phyloP scores from a whole-genome alignment of 164 flowering plant genomes.

The Kingdonia uniflora region DNA sequence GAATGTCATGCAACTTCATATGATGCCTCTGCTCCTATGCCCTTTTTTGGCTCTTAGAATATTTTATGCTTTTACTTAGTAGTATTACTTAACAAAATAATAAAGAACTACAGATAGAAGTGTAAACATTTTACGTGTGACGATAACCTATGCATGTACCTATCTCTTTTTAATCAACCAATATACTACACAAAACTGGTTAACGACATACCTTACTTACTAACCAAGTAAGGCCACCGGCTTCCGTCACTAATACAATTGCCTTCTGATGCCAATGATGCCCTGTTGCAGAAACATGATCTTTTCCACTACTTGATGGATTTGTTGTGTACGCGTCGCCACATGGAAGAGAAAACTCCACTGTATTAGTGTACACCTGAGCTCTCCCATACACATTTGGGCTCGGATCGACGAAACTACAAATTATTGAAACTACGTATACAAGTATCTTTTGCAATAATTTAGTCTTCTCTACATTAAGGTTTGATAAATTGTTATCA shows the following conservation, averaged over 20 bases:
- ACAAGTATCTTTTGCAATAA: slow-evolving; percentile 61
- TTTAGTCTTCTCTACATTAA: slow-evolving; percentile 34
- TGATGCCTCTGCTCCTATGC: too few relatives aligned
- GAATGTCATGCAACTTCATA: too few relatives aligned
- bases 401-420: slow-evolving; percentile 51
- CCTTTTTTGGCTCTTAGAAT: too few relatives aligned
- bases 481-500: slow-evolving; percentile 20
- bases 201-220: slow-evolving; percentile 91
- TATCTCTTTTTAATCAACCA: not conserved
- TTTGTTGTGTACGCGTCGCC: slow-evolving; percentile 15
- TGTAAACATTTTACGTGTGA: too few relatives aligned
- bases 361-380: slow-evolving; percentile 18
- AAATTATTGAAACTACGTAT: slow-evolving; percentile 57
- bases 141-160: too few relatives aligned
- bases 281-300: slow-evolving; percentile 27
- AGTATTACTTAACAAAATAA: too few relatives aligned
- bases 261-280: slow-evolving; percentile 81
- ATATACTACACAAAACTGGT: slow-evolving; percentile 5
- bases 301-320: slow-evolving; percentile 21
- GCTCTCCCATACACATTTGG: slow-evolving; percentile 26
- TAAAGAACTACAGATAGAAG: too few relatives aligned
- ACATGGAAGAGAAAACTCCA: slow-evolving; percentile 19
- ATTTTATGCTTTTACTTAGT: too few relatives aligned
- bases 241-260: slow-evolving; percentile 86
- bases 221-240: slow-evolving; percentile 99